Base-by-base conservation (phyloP, 1,139 yeast genomes). In the Saccharomyces pastorianus region DNA sequence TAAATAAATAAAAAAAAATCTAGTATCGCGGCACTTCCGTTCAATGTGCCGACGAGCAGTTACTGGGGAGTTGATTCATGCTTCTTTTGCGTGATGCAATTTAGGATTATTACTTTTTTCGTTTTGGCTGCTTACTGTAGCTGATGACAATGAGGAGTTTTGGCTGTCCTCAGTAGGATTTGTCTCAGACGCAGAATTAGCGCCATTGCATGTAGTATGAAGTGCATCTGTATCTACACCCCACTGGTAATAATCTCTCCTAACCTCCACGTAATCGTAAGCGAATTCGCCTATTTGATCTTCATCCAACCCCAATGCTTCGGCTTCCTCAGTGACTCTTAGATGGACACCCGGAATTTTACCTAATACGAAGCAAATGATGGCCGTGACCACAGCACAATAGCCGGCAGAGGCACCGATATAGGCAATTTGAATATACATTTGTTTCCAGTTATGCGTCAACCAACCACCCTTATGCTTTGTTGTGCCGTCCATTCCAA, bases 241-340 rank as follows among this genome's bases (percentile, higher is more conserved):
- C 84, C 84, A 88, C 61, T 89, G 88, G 66, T 86, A 79, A 72
- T 87, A 91, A 72, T 91, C 96, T 70, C 98, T 82, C 72, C 98
- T 82, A 26, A 91, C 96, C 75, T 93, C 99, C 56, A 93, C 97
- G 68, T 90, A 93, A 73, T 93, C 98, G 70, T 91, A 93, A 26
- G 99, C 99, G 73, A 91, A 93, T 72, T 93, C 98, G 52, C 99
- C 99, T 62, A 93, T 88, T 74, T 93, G 97, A 71, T 89, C 96
- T 70, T 91, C 98, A 71, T 93, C 99, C 73, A 90, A 81, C 58
- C 99, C 99, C 31, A 78, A 76, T 61, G 85, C 88, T 71, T 93
- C 99, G 23, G 85, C 96, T 53, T 84, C 84, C 69, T 88, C 95
- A 59, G 82, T 79, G 8, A 89, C 88, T 65, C 98, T 80, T 61